Percentiles rank a stretch among this genome's conserved stretches.
phyloP scores from a whole-genome alignment of 768 basidiomycete genomes.

The Rhodotorula diobovata region DNA sequence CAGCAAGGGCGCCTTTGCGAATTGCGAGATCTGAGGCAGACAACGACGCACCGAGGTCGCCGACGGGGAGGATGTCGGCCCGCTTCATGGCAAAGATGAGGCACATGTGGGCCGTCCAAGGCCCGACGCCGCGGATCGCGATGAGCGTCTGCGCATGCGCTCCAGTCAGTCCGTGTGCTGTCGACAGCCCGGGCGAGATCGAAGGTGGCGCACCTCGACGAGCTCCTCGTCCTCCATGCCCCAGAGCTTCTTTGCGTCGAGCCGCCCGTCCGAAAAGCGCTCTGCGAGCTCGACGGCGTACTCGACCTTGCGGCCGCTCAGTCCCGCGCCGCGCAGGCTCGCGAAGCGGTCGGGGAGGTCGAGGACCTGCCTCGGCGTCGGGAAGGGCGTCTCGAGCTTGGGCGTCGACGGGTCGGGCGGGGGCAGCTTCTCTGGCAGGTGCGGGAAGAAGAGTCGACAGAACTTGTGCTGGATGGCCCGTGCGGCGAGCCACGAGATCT shows the following conservation, averaged over 20 bases:
- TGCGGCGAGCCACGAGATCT: conserved; percentile 83
- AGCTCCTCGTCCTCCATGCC: conserved; percentile 67
- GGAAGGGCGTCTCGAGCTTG: conserved; percentile 52
- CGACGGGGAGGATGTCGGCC: conserved; percentile 70
- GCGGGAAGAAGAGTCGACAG: conserved; percentile 66
- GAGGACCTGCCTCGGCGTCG: conserved; percentile 65
- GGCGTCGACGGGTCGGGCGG: conserved; percentile 24
- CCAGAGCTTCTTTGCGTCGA: conserved; percentile 67
- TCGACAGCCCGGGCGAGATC: neutral
- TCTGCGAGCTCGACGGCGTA: conserved; percentile 76
- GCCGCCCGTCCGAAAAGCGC: conserved; percentile 72
- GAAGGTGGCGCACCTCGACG: neutral
- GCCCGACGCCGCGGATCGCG: conserved; percentile 57
- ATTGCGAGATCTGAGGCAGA: neutral
- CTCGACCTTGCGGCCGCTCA: conserved; percentile 81
- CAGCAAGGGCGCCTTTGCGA: neutral
- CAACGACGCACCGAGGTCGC: conserved; percentile 41
- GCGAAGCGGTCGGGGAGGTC: conserved; percentile 48
- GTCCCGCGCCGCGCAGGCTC: conserved; percentile 65
- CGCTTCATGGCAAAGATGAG: conserved; percentile 73
- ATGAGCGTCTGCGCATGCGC: conserved; percentile 49
- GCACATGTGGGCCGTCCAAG: conserved; percentile 61
- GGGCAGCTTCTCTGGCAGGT: conserved; percentile 61
- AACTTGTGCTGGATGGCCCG: conserved; percentile 76
- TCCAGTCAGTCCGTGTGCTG: too few relatives aligned